Evolutionary conservation across 2,329 filamentous ascomycete genomes (phyloP).

Genomic region (Sphaerostilbella broomeana): DNA sequence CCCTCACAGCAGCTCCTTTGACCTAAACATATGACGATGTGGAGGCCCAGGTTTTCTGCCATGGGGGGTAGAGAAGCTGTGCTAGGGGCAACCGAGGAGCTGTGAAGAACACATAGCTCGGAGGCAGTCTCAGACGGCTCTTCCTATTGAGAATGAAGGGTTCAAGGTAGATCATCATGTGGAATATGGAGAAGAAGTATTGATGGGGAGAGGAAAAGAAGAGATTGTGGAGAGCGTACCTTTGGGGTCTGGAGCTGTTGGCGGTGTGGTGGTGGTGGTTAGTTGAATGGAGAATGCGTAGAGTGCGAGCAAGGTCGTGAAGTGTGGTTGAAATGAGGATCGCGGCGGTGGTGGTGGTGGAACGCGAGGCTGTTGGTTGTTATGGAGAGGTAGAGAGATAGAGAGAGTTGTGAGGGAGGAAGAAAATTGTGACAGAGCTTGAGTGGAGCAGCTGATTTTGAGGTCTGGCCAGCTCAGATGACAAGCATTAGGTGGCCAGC

Average conservation of each 20-base stretch:
- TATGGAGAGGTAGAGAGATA: too few species aligned
- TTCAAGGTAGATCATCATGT: slow-evolving; percentile 38
- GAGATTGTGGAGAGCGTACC: too few species aligned
- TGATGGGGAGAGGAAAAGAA: not conserved
- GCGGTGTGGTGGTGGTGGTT: too few species aligned
- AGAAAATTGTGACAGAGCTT: too few species aligned
- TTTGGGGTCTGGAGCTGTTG: too few species aligned
- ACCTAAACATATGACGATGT: slow-evolving; percentile 35
- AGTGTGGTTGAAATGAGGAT: too few species aligned
- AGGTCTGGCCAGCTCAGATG: not conserved
- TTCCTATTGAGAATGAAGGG: slow-evolving; percentile 37
- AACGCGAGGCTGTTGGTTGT: too few species aligned
- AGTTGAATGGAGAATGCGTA: not conserved
- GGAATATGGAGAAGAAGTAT: slow-evolving; percentile 17
- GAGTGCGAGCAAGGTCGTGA: not conserved
- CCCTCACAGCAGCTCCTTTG: too few species aligned
- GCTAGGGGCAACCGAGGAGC: slow-evolving; percentile 11
- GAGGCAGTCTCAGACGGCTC: slow-evolving; percentile 40
- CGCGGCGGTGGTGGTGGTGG: too few species aligned
- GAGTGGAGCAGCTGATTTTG: not conserved
- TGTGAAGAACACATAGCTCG: slow-evolving; percentile 13
- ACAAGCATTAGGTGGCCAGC: not conserved
- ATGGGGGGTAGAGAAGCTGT: slow-evolving; percentile 2
- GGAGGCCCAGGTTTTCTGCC: slow-evolving; percentile 16
- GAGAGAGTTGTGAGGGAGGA: not conserved